phyloP scores from a whole-genome alignment of 345 rosid species.

The Citrus glauca region DNA sequence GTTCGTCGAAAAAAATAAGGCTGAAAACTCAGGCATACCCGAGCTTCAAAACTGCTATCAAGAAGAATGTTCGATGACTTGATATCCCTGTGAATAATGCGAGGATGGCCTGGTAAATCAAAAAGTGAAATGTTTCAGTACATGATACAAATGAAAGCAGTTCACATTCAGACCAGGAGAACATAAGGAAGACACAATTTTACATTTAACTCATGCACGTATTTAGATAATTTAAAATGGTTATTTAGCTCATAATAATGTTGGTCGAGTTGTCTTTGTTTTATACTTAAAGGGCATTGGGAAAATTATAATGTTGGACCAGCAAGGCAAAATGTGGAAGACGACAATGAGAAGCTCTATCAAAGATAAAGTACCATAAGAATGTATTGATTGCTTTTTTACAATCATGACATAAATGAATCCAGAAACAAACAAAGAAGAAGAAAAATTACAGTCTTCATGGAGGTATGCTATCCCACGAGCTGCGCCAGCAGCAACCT shows the following conservation, averaged over 20 bases:
- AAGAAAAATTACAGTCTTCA: constrained; percentile 80
- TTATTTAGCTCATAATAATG: neutral
- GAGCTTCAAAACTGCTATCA: constrained; percentile 83
- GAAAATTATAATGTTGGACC: neutral
- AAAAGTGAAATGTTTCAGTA: constrained; percentile 2
- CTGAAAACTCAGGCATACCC: constrained; percentile 43
- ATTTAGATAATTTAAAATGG: constrained; percentile 1
- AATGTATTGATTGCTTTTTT: neutral
- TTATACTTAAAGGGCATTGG: neutral
- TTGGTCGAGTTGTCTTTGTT: neutral
- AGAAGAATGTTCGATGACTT: constrained; percentile 96
- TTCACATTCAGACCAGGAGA: neutral
- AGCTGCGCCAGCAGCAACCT: constrained; percentile 95
- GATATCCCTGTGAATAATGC: constrained; percentile 95
- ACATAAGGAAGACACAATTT: neutral
- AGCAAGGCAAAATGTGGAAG: neutral
- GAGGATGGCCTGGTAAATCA: constrained; percentile 77
- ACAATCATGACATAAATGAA: neutral
- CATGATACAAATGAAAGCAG: neutral
- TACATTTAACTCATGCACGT: neutral
- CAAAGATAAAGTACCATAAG: neutral
- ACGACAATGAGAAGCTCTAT: neutral
- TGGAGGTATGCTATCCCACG: constrained; percentile 97
- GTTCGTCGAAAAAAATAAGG: neutral
- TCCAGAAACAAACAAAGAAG: constrained; percentile 5